These are phyloP conservation scores for Termitomyces heimii DNA, from an alignment of 768 basidiomycete species.

Conservation along the genomic window DNA sequence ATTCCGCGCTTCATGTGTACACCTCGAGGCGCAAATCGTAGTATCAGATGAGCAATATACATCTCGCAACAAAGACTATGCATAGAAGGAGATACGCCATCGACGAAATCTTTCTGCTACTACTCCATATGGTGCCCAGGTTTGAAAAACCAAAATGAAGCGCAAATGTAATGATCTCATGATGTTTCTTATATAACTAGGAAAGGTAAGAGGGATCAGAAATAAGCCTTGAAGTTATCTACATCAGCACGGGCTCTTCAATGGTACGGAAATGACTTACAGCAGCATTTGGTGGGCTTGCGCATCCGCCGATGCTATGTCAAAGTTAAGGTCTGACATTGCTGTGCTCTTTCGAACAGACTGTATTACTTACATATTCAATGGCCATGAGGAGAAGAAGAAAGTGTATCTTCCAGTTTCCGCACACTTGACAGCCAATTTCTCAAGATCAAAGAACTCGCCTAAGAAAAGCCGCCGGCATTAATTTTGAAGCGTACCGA, in stretches of 20 bases:
- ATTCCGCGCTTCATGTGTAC: background rate
- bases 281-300: conserved; percentile 67
- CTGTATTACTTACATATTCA: conserved; percentile 54
- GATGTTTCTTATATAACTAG: background rate
- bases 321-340: background rate
- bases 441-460: conserved; percentile 70
- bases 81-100: background rate
- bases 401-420: conserved; percentile 61
- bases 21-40: conserved; percentile 8
- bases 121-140: background rate
- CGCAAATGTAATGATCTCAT: background rate
- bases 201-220: conserved; percentile 12
- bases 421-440: conserved; percentile 48
- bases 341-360: background rate
- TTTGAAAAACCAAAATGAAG: background rate
- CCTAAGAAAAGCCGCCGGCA: conserved; percentile 26
- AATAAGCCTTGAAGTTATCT: conserved; percentile 20
- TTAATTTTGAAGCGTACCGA: background rate
- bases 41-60: conserved; percentile 5
- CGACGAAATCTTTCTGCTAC: background rate
- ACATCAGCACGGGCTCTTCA: background rate
- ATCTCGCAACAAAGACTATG: background rate
- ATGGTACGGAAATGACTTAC: conserved; percentile 30
- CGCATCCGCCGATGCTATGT: conserved; percentile 56
- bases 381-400: conserved; percentile 73